phyloP scores from a whole-genome alignment of 2,329 filamentous ascomycete species.

The Tolypocladium ovalisporum region DNA sequence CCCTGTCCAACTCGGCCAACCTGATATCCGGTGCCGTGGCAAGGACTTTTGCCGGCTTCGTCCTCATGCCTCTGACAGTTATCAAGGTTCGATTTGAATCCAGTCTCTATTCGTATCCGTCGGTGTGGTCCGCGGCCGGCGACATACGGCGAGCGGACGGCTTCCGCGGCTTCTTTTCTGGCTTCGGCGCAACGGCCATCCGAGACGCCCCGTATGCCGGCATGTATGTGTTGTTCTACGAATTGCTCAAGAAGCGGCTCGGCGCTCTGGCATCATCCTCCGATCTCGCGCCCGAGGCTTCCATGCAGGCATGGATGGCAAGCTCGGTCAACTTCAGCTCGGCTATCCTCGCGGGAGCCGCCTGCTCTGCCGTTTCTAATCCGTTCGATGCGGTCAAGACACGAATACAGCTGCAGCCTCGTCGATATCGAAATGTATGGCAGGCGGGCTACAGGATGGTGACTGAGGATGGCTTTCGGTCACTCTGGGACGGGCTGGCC shows the following conservation, averaged over 20 bases:
- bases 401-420: conserved; percentile 79
- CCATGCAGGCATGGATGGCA: conserved; percentile 22
- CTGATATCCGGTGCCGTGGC: conserved; percentile 75
- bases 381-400: conserved; percentile 97
- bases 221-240: conserved; percentile 89
- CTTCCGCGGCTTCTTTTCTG: conserved; percentile 76
- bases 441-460: conserved; percentile 71
- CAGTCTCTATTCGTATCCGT: conserved; percentile 72
- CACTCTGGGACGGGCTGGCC: conserved; percentile 76
- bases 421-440: conserved; percentile 70
- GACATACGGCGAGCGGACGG: conserved; percentile 70
- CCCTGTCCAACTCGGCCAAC: conserved; percentile 75
- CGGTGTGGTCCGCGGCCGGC: conserved; percentile 57
- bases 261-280: conserved; percentile 9
- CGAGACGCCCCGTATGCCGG: conserved; percentile 96
- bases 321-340: conserved; percentile 76
- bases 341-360: conserved; percentile 66
- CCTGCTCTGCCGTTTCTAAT: conserved; percentile 84
- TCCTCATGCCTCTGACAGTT: conserved; percentile 92
- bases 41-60: conserved; percentile 74
- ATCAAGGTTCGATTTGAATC: conserved; percentile 96
- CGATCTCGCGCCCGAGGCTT: conserved; percentile 5
- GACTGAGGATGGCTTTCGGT: conserved; percentile 64
- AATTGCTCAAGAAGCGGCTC: conserved; percentile 63
- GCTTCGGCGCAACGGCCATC: conserved; percentile 86